Evolutionary conservation across 1,284 basidiomycete species (phyloP).

Genomic region (Macrocystidia cucumis): DNA sequence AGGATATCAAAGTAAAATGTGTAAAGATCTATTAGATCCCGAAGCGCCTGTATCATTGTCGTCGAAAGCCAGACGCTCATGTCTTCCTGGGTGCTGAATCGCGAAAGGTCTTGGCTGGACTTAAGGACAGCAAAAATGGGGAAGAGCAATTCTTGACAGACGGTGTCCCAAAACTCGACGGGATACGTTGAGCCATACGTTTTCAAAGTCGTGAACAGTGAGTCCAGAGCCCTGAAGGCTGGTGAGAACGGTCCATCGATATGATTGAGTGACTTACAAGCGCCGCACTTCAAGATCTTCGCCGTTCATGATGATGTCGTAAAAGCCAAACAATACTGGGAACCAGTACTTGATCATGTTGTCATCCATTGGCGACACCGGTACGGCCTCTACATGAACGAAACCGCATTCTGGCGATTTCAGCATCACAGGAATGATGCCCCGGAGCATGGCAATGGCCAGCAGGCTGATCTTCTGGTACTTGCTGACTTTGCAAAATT

Average conservation of each 20-base stretch:
- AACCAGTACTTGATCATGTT: constrained; percentile 96
- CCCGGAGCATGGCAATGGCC: constrained; percentile 94
- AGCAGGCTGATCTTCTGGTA: constrained; percentile 97
- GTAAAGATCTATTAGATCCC: constrained; percentile 94
- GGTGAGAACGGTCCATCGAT: constrained; percentile 5
- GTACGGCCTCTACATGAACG: constrained; percentile 21
- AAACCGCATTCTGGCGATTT: constrained; percentile 77
- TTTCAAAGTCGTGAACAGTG: constrained; percentile 92
- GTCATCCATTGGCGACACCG: constrained; percentile 51
- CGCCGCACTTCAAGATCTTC: constrained; percentile 97
- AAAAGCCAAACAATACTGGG: constrained; percentile 94
- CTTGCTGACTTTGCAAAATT: constrained; percentile 98
- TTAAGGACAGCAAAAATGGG: constrained; percentile 97
- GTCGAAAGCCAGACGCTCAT: constrained; percentile 99
- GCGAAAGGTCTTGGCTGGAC: constrained; percentile 83
- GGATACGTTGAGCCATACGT: constrained; percentile 84
- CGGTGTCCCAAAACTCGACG: constrained; percentile 96
- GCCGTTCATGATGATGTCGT: constrained; percentile 99
- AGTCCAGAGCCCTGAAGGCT: constrained; percentile 78
- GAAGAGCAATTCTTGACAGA: constrained; percentile 95
- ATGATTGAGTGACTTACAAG: constrained; percentile 50
- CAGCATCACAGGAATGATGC: constrained; percentile 89
- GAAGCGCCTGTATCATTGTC: constrained; percentile 97
- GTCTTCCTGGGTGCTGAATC: constrained; percentile 95
- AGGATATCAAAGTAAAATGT: constrained; percentile 94